Conservation (phyloP, 2,329 filamentous ascomycete genomes). For the Alternaria arborescens region DNA sequence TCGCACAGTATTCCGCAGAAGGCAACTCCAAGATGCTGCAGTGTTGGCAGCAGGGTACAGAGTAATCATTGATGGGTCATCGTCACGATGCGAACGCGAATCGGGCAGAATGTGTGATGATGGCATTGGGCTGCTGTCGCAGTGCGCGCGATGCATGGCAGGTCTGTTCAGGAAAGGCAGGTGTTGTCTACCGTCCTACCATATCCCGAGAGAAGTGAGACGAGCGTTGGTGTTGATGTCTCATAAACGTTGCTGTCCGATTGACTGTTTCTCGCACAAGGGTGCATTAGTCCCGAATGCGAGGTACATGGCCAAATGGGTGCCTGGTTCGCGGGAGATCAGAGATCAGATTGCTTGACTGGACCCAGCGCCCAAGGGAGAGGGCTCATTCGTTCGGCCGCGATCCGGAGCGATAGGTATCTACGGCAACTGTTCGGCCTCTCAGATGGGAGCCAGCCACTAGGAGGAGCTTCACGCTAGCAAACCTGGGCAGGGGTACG, state of each 20-base stretch:
- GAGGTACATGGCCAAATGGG: slow-evolving; percentile 6
- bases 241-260: slow-evolving; percentile 11
- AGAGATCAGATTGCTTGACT: slow-evolving; percentile 8
- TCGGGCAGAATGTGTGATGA: not conserved
- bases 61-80: not conserved
- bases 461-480: slow-evolving; percentile 18
- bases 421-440: slow-evolving; percentile 13
- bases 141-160: not conserved
- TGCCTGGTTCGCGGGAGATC: slow-evolving; percentile 3
- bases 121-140: not conserved
- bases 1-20: slow-evolving; percentile 9
- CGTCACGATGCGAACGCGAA: not conserved
- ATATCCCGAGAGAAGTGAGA: slow-evolving; percentile 7
- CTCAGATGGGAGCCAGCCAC: slow-evolving; percentile 3
- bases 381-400: slow-evolving; percentile 10
- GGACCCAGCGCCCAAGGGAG: slow-evolving; percentile 8
- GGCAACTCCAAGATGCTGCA: slow-evolving; percentile 3
- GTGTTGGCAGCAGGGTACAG: not conserved
- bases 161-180: not conserved
- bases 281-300: slow-evolving; percentile 1
- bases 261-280: slow-evolving; percentile 2
- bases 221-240: slow-evolving; percentile 9
- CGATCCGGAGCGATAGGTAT: slow-evolving; percentile 8
- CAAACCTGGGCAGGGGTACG: slow-evolving; percentile 12
- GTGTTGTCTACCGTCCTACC: not conserved